A percentile compares a stretch with the other conserved stretches of the same genome.
Evolutionary conservation across 2,329 filamentous ascomycete genomes (phyloP).

Genomic region (Fusarium tjaetaba): DNA sequence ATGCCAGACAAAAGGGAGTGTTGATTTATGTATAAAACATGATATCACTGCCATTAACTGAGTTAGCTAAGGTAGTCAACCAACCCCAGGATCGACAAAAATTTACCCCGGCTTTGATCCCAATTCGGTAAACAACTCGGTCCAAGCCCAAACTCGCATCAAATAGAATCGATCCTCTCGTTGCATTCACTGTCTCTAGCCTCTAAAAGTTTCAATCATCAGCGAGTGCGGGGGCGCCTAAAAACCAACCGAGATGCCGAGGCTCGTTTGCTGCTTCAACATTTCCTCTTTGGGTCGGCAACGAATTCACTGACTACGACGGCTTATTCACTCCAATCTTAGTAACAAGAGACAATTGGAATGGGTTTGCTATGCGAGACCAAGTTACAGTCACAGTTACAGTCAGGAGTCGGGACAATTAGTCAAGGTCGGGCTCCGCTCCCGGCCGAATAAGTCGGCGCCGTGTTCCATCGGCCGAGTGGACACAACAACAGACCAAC

Average conservation of each 20-base stretch:
- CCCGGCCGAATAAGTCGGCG: slow-evolving; percentile 34
- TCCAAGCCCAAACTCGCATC: slow-evolving; percentile 2
- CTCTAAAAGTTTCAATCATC: not conserved
- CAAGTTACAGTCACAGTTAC: not conserved
- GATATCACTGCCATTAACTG: not conserved
- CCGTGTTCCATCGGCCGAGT: slow-evolving; percentile 42
- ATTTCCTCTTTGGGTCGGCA: slow-evolving; percentile 9
- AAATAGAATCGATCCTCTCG: slow-evolving; percentile 13
- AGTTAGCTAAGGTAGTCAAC: not conserved
- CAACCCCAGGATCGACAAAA: slow-evolving; percentile 7
- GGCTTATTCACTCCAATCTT: not conserved
- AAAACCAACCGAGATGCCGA: slow-evolving; percentile 36
- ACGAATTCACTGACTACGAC: not conserved
- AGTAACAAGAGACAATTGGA: not conserved
- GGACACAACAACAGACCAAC: not conserved
- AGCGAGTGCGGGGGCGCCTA: slow-evolving; percentile 31
- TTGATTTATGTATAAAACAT: slow-evolving; percentile 12
- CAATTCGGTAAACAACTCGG: slow-evolving; percentile 25
- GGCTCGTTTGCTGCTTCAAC: slow-evolving; percentile 12
- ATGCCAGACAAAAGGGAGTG: not conserved
- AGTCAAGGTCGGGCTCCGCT: not conserved
- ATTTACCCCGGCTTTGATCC: slow-evolving; percentile 14
- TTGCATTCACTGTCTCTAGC: slow-evolving; percentile 23
- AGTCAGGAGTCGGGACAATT: not conserved
- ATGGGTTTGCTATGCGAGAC: not conserved